These are phyloP conservation scores for Gloeophyllum trabeum DNA, from an alignment of 768 basidiomycete genomes.

Conservation along the genomic window DNA sequence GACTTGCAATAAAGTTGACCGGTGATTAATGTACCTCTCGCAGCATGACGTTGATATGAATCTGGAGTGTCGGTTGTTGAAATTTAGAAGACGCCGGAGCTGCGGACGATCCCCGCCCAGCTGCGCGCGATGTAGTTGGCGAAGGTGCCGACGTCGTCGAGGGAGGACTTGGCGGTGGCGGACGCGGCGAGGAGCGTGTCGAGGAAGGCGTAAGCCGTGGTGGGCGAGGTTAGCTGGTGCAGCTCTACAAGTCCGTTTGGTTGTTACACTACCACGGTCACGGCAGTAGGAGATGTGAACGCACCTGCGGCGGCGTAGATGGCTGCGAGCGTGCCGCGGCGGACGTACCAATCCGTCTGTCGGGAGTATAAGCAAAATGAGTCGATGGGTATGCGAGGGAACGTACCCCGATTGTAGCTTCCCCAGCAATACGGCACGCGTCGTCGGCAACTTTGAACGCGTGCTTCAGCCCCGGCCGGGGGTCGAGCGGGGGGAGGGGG, in stretches of 20 bases:
- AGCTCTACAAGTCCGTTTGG: slow-evolving; percentile 51
- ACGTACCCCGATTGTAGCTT: slow-evolving; percentile 47
- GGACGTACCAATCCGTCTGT: slow-evolving; percentile 50
- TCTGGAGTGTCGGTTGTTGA: no score
- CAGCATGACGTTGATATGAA: no score
- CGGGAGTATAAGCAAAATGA: neutral
- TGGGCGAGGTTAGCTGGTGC: slow-evolving; percentile 72
- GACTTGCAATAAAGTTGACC: no score
- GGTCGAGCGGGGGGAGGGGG: slow-evolving; percentile 43
- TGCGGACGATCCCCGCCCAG: slow-evolving; percentile 64
- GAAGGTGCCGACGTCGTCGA: slow-evolving; percentile 44
- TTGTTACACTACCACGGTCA: no score
- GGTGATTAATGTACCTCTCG: no score
- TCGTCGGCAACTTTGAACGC: slow-evolving; percentile 52
- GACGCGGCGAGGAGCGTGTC: slow-evolving; percentile 48
- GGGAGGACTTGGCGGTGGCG: slow-evolving; percentile 27
- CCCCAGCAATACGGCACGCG: slow-evolving; percentile 50
- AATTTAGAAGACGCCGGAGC: slow-evolving; percentile 40
- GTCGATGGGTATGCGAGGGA: no score
- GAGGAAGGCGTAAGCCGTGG: slow-evolving; percentile 55
- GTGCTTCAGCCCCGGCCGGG: slow-evolving; percentile 49
- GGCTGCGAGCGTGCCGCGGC: slow-evolving; percentile 50
- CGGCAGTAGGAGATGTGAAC: slow-evolving; percentile 4
- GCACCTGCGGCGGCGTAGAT: slow-evolving; percentile 65
- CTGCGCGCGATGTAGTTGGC: slow-evolving; percentile 53